These are phyloP conservation scores for Petunia hybrid DNA, from an alignment of 305 asterid species.

Conservation along the genomic window DNA sequence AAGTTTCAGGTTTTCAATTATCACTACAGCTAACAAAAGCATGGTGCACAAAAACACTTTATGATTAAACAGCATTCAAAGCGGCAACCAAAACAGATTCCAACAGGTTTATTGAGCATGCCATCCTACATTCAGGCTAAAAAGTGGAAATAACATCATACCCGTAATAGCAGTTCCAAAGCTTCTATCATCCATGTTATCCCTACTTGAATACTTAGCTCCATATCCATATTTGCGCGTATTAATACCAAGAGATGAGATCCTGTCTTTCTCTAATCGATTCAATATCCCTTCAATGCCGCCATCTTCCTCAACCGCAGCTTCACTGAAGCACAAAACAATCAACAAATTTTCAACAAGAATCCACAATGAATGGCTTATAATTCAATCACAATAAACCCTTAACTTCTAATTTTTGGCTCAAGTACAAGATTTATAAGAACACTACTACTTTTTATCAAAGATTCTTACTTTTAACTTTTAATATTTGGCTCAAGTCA, in stretches of 20 bases:
- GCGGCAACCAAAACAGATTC: neutral
- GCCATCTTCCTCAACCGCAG: conserved; percentile 52
- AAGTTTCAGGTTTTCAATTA: conserved; percentile 13
- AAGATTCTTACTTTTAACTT: neutral
- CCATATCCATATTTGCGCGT: conserved; percentile 46
- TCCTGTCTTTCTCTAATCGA: conserved; percentile 84
- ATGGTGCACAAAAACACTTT: neutral
- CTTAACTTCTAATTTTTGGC: too few species aligned
- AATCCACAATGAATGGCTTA: neutral
- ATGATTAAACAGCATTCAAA: neutral
- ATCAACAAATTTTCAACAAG: neutral
- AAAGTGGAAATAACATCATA: neutral
- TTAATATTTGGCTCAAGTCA: neutral
- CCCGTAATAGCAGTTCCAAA: conserved; percentile 40
- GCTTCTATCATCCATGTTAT: conserved; percentile 38
- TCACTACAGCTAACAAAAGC: neutral
- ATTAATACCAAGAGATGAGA: conserved; percentile 54
- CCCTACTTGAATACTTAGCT: conserved; percentile 46
- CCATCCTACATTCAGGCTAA: neutral
- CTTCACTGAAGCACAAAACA: conserved; percentile 54
- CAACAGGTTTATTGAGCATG: neutral
- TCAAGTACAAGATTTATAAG: too few species aligned
- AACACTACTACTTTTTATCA: neutral
- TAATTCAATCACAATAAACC: too few species aligned
- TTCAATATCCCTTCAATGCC: conserved; percentile 69